Base-by-base conservation (phyloP, 495 filamentous ascomycete genomes). In the Aspergillus conjunctus region DNA sequence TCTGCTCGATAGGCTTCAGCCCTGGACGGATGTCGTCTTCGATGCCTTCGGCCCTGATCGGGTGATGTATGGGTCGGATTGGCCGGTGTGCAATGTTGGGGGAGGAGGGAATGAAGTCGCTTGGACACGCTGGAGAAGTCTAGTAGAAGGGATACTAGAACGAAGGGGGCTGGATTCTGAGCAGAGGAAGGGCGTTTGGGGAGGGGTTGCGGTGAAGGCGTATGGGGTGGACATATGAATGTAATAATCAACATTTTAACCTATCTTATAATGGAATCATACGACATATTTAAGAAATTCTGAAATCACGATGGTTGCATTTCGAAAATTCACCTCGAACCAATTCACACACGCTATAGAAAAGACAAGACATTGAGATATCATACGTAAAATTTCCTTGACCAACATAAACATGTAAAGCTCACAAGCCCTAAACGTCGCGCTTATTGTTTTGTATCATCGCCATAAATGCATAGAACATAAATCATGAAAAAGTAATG, bases 31-130 rank as follows among this genome's bases (percentile, higher is more conserved):
- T 48, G 81, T 84, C 6, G 71, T 91, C 0, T 77, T 93, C 39
- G 83, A 85, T 18, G 77, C 81, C 3, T 96, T 96, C 70, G 84
- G 87, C 7, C 72, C 87, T 1, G 69, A 77, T n/a, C 77, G 90
- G 50, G 80, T 92, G 56, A 92, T 97, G 87, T 97, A 92, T 71
- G 92, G 87, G 5, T 91, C 87, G 51, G 91, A 96, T 69, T 97
- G 92, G 92, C 92, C 91, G 2, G 88, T 96, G 4, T 93, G 91
- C 74, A 90, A 88, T 61, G 66, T 90, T 18, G 81, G 83, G 3
- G 84, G 87, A 4, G 85, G 83, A 32, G 76, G 77, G 1, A 77
- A 78, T 57, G 71, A 77, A n/a, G 66, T 71, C 7, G 71, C 78
- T 20, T 87, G 85, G 85, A 61, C 65, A 12, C 68, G 72, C 33